These are phyloP conservation scores for Fusarium papillatum DNA, from an alignment of 2,329 filamentous ascomycete genomes.

Conservation along the genomic window DNA sequence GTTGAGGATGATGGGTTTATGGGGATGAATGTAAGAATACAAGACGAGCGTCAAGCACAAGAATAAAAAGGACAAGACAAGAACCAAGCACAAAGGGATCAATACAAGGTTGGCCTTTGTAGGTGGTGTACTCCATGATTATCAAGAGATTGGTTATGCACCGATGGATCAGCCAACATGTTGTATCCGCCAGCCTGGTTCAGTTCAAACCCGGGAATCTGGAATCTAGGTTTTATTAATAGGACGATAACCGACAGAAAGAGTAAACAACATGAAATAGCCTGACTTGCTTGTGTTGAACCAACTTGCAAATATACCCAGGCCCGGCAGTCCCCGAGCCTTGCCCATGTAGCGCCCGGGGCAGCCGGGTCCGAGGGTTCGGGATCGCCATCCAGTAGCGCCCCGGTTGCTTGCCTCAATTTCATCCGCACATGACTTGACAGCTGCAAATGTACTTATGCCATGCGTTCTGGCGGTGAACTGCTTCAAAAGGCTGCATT, in stretches of 20 bases:
- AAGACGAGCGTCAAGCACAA: not conserved
- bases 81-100: not conserved
- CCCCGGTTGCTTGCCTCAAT: not conserved
- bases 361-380: constrained; percentile 7
- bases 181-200: not conserved
- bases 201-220: not conserved
- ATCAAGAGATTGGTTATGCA: not conserved
- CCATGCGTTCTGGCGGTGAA: not conserved
- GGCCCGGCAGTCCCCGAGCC: not conserved
- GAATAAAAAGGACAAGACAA: not conserved
- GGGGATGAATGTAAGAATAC: constrained; percentile 32
- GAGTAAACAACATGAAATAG: not conserved
- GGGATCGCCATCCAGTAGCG: not conserved
- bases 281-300: not conserved
- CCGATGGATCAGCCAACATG: not conserved
- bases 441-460: constrained; percentile 2
- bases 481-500: not conserved
- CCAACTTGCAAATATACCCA: not conserved
- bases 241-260: not conserved
- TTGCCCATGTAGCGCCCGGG: not conserved
- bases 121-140: not conserved
- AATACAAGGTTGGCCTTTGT: not conserved
- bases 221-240: not conserved
- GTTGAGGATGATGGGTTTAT: constrained; percentile 6
- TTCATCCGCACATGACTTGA: constrained; percentile 1